Conservation (phyloP, 108 stramenopile species). For the Nitzschia sp. region DNA sequence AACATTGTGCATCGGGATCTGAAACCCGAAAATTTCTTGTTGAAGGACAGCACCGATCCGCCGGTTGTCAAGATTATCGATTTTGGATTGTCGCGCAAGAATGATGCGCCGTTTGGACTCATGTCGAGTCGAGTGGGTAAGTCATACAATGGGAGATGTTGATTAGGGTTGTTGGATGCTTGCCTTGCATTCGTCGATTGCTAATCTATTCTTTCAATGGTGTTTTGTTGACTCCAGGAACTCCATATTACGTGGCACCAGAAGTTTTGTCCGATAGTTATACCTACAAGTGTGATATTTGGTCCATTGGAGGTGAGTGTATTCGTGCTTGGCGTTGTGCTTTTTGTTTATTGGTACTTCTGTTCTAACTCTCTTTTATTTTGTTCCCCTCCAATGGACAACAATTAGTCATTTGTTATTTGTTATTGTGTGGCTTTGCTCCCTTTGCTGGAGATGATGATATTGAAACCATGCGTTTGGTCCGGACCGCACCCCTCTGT, state of each 20-base stretch:
- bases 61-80: conserved; percentile 65
- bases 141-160: too few relatives aligned
- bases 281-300: conserved; percentile 66
- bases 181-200: too few relatives aligned
- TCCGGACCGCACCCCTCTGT: conserved; percentile 14
- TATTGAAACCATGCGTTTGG: conserved; percentile 15
- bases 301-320: conserved; percentile 51
- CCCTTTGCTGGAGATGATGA: conserved; percentile 58
- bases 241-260: conserved; percentile 48
- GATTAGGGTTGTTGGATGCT: too few relatives aligned
- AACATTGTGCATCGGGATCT: conserved; percentile 92
- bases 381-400: too few relatives aligned
- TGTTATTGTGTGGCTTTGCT: conserved; percentile 62
- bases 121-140: conserved; percentile 23
- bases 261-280: conserved; percentile 53
- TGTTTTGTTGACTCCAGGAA: too few relatives aligned
- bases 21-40: conserved; percentile 92
- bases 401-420: conserved; percentile 67
- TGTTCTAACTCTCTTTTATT: too few relatives aligned
- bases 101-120: conserved; percentile 28
- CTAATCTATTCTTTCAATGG: too few relatives aligned
- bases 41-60: conserved; percentile 27
- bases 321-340: too few relatives aligned
- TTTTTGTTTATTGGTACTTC: too few relatives aligned
- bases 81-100: conserved; percentile 67